Conservation (phyloP, 805 yeast species). For the Yamadazyma laniorum region DNA sequence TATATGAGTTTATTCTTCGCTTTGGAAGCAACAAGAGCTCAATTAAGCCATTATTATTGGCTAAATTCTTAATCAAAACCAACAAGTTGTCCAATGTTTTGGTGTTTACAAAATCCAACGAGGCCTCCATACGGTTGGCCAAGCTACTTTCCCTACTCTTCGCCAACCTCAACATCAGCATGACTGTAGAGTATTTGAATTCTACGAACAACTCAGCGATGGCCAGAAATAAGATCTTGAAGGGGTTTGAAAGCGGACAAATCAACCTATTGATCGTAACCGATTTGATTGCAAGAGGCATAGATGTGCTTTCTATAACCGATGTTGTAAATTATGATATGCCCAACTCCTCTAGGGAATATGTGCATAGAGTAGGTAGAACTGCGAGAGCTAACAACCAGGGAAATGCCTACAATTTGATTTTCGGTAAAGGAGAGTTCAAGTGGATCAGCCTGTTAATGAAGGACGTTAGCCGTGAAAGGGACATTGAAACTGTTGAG, state of each 20-base stretch:
- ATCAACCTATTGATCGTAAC: conserved; percentile 68
- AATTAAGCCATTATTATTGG: conserved; percentile 72
- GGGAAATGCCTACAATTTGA: conserved; percentile 74
- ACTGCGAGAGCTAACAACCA: conserved; percentile 87
- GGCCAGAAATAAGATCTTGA: conserved; percentile 53
- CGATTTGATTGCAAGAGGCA: conserved; percentile 94
- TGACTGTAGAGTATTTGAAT: conserved; percentile 48
- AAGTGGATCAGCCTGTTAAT: conserved; percentile 56
- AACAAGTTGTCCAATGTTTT: conserved; percentile 42
- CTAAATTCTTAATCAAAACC: conserved; percentile 47
- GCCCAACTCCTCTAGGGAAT: conserved; percentile 86
- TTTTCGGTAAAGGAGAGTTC: conserved; percentile 76
- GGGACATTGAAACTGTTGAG: conserved; percentile 20
- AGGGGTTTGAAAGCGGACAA: conserved; percentile 55
- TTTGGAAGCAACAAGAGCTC: conserved; percentile 38
- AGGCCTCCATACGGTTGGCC: conserved; percentile 78
- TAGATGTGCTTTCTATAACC: conserved; percentile 68
- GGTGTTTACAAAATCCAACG: conserved; percentile 77
- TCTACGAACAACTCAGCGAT: conserved; percentile 53
- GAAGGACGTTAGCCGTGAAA: conserved; percentile 46
- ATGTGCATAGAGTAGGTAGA: conserved; percentile 95
- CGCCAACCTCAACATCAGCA: conserved; percentile 15
- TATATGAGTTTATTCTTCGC: conserved; percentile 46
- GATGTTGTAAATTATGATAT: conserved; percentile 87
- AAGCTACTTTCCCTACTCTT: conserved; percentile 52